Evolutionary conservation across 2,329 filamentous ascomycete species (phyloP), one percentile per base, ranked within the genome.

Genomic region (Lachnellula suecica): DNA sequence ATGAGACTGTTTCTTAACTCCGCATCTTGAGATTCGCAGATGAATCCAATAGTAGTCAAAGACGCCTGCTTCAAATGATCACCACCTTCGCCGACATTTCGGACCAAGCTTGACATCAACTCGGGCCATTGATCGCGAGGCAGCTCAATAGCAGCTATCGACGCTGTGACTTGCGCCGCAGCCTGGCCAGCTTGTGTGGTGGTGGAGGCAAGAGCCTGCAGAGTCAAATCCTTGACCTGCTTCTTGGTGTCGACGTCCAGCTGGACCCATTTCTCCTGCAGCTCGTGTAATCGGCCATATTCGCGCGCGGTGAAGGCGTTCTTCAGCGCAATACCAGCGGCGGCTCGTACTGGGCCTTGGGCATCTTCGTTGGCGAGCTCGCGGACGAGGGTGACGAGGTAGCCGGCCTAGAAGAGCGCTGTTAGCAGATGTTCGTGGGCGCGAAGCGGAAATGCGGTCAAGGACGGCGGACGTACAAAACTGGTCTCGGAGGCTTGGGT

Each of bases 301-400:
- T 99, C 94, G 79, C 94, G 88, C 68, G 92, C 89, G 68, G 90
- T 91, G 78, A 99, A 97, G 67, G 94, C 89, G 81, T 99, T 99
- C 78, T 99, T 99, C 68, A 99, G 80, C 64, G 94, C 93, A 65
- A 99, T 84, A 84, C 92, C 94, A 66, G 94, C 94, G 63, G 94
- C 93, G 64, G 90, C 88, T 80, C 94, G 88, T 70, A 97, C 94
- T 69, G 90, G 83, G 60, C 88, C 82, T 69, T 89, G 81, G 62
- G 88, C 86, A 63, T 83, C 81, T 69, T 97, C 93, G 74, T 97
- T 96, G 70, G 92, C 91, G 68, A 99, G 85, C 74, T 96, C 91
- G 75, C 90, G 88, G 63, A 94, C 93, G 69, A 99, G 88, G 59
- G 91, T 94, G 63, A 87, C 85, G 63, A 97, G 85, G 76, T 99